Evolutionary conservation across 2,329 filamentous ascomycete genomes (phyloP).

Genomic region (Penicillium sp.): DNA sequence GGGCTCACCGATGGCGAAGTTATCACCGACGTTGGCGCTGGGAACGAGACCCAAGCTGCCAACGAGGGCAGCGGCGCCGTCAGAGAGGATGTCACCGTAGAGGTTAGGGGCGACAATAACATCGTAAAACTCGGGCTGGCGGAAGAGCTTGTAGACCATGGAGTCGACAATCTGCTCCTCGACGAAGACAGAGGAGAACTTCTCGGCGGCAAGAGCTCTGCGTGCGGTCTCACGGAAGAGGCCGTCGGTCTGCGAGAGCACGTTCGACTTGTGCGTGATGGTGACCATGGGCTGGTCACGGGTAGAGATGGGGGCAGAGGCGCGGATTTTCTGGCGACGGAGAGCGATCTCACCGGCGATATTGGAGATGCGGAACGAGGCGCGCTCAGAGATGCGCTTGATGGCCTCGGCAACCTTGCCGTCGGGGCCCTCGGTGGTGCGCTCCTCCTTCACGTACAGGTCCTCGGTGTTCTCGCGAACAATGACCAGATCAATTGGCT

Average conservation of each 20-base stretch:
- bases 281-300: slow-evolving; percentile 76
- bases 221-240: slow-evolving; percentile 83
- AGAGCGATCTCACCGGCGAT: slow-evolving; percentile 96
- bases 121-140: slow-evolving; percentile 91
- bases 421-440: slow-evolving; percentile 67
- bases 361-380: slow-evolving; percentile 78
- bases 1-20: slow-evolving; percentile 94
- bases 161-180: slow-evolving; percentile 99
- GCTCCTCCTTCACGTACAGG: slow-evolving; percentile 96
- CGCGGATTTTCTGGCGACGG: slow-evolving; percentile 76
- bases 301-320: slow-evolving; percentile 48
- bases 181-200: slow-evolving; percentile 65
- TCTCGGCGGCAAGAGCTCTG: slow-evolving; percentile 64
- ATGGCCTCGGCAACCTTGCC: slow-evolving; percentile 93
- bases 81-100: slow-evolving; percentile 94
- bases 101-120: slow-evolving; percentile 97
- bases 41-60: slow-evolving; percentile 90
- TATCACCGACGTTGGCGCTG: slow-evolving; percentile 89
- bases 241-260: slow-evolving; percentile 92
- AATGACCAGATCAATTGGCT: slow-evolving; percentile 91
- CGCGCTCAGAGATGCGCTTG: slow-evolving; percentile 90
- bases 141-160: slow-evolving; percentile 99
- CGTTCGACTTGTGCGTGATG: slow-evolving; percentile 98
- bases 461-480: slow-evolving; percentile 99
- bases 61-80: slow-evolving; percentile 90